phyloP scores from a whole-genome alignment of 345 rosid species.

The Eucalyptus paniculata region DNA sequence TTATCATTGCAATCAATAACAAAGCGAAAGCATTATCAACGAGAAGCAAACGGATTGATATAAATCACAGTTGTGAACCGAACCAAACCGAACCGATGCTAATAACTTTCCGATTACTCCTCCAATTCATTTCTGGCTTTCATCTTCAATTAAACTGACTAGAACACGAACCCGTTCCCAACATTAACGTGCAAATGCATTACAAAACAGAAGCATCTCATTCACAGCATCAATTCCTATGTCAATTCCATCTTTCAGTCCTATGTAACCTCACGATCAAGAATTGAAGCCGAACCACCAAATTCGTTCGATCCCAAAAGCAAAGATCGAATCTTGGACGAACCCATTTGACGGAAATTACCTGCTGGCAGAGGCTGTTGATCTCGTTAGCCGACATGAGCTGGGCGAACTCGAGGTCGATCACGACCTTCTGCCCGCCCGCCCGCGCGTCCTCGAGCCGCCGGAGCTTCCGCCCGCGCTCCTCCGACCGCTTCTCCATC shows the following conservation, averaged over 20 bases:
- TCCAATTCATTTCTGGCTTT: neutral
- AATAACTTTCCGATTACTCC: neutral
- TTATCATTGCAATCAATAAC: neutral
- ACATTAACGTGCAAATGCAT: neutral
- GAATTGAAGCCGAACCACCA: neutral
- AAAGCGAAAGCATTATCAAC: neutral
- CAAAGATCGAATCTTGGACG: neutral
- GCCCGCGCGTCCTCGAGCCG: conserved; percentile 49
- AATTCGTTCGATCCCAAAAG: neutral
- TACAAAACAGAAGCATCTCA: neutral
- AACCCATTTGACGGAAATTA: neutral
- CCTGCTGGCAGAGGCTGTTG: conserved; percentile 92
- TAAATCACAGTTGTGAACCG: neutral
- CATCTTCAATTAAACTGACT: neutral
- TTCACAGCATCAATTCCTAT: neutral
- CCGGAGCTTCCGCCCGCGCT: conserved; percentile 47
- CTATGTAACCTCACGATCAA: neutral
- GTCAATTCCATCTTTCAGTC: neutral
- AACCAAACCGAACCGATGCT: neutral
- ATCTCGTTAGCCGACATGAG: conserved; percentile 71
- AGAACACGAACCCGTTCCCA: neutral
- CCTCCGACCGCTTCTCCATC: conserved; percentile 65
- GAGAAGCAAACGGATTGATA: neutral
- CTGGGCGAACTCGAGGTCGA: conserved; percentile 73
- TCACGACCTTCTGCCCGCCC: conserved; percentile 55